A percentile compares a stretch with the other conserved stretches of the same genome.
These are phyloP conservation scores for Solanum paucissectum DNA, from an alignment of 257 asterid genomes.

Conservation along the genomic window DNA sequence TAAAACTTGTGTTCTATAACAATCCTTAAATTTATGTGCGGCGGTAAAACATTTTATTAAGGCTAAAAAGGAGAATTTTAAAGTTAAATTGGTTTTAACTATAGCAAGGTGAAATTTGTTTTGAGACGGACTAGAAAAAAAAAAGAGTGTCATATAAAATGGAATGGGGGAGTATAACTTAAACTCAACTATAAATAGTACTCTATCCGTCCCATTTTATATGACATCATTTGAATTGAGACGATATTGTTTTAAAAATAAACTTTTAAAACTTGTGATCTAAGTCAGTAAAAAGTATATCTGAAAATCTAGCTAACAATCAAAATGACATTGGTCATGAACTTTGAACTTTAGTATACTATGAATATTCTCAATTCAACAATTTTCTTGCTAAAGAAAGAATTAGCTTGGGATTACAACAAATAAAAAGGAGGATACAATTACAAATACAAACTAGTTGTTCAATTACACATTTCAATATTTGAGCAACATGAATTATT, in stretches of 20 bases:
- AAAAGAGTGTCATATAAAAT: background rate
- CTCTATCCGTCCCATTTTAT: background rate
- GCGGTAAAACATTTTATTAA: too few relatives aligned
- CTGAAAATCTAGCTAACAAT: background rate
- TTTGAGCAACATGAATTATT: background rate
- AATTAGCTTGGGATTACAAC: background rate
- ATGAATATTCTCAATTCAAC: background rate
- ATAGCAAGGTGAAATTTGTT: background rate
- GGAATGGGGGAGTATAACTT: background rate
- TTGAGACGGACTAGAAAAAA: too few relatives aligned
- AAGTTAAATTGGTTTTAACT: background rate
- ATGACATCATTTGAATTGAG: background rate
- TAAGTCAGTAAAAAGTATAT: background rate
- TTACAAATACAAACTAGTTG: background rate
- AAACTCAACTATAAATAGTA: background rate
- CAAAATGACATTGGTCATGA: background rate
- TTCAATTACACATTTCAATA: background rate
- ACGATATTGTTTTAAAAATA: rapidly evolving
- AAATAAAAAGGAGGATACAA: background rate
- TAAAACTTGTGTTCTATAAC: too few relatives aligned
- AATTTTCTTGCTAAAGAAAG: background rate
- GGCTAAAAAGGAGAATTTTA: background rate
- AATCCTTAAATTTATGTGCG: background rate
- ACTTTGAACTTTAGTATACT: background rate
- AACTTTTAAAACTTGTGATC: background rate